Evolutionary conservation across 2,329 filamentous ascomycete species (phyloP).

Genomic region (Fusarium xylarioides): DNA sequence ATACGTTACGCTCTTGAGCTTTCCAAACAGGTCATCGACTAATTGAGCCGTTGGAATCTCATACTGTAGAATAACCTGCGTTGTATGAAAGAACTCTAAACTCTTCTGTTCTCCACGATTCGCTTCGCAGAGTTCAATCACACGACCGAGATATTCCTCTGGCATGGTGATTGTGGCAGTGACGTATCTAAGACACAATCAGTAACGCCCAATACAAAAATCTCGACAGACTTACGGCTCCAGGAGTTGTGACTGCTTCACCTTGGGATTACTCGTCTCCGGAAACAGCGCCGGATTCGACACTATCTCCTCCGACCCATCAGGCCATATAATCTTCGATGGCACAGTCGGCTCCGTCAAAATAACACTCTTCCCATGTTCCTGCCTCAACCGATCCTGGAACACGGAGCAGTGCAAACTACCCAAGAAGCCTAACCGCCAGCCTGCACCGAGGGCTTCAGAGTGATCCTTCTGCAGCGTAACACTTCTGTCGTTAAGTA

Average conservation of each 20-base stretch:
- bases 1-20: slow-evolving; percentile 84
- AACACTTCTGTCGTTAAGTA: slow-evolving; percentile 94
- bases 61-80: slow-evolving; percentile 95
- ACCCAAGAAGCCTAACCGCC: slow-evolving; percentile 94
- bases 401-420: slow-evolving; percentile 99
- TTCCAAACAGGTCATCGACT: slow-evolving; percentile 97
- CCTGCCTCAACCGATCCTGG: slow-evolving; percentile 91
- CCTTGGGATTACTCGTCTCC: slow-evolving; percentile 63
- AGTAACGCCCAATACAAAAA: background rate
- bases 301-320: slow-evolving; percentile 81
- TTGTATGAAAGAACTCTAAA: slow-evolving; percentile 89
- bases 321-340: slow-evolving; percentile 81
- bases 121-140: slow-evolving; percentile 92
- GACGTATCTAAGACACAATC: slow-evolving; percentile 63
- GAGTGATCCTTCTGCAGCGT: slow-evolving; percentile 94
- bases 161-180: slow-evolving; percentile 87
- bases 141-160: slow-evolving; percentile 91
- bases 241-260: slow-evolving; percentile 56
- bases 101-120: slow-evolving; percentile 89
- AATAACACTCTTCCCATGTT: slow-evolving; percentile 94
- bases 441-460: slow-evolving; percentile 91
- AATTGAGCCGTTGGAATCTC: slow-evolving; percentile 87
- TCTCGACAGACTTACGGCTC: slow-evolving; percentile 54
- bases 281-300: slow-evolving; percentile 91
- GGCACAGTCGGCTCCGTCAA: slow-evolving; percentile 96